phyloP scores from a whole-genome alignment of 2,329 filamentous ascomycete species.

The Grosmannia serpens region DNA sequence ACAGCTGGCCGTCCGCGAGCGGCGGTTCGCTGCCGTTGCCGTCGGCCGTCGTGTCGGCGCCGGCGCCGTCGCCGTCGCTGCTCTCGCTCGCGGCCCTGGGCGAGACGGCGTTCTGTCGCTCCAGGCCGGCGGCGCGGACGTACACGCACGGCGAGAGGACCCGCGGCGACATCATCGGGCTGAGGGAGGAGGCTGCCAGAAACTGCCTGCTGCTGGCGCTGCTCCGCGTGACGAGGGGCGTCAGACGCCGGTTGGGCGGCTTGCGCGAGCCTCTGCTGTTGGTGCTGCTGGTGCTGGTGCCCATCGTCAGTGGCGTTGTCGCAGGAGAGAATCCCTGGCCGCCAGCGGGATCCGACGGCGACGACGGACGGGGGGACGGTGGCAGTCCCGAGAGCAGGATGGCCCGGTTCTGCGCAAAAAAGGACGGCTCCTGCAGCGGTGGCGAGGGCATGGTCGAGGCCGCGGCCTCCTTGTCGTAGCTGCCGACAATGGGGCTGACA shows the following conservation, averaged over 20 bases:
- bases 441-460: slow-evolving; percentile 1
- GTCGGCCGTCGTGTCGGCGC: background rate
- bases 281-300: background rate
- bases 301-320: background rate
- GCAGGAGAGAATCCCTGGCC: no score
- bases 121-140: slow-evolving; percentile 7
- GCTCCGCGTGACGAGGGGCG: slow-evolving; percentile 6
- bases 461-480: background rate
- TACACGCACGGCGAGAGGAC: slow-evolving; percentile 10
- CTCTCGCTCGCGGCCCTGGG: background rate
- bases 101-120: no score
- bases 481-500: slow-evolving; percentile 1
- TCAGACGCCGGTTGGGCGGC: background rate
- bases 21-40: background rate
- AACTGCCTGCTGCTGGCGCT: background rate
- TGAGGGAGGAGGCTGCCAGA: background rate
- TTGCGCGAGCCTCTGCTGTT: background rate
- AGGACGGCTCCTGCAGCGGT: slow-evolving; percentile 1
- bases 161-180: slow-evolving; percentile 5
- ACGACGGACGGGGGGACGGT: background rate
- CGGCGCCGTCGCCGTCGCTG: background rate
- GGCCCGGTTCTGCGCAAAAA: slow-evolving; percentile 10
- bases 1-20: slow-evolving; percentile 15
- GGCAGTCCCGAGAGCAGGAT: slow-evolving; percentile 9
- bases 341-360: no score